Evolutionary conservation across 2,329 filamentous ascomycete species (phyloP).

Genomic region (Microcyclospora tardicrescens): DNA sequence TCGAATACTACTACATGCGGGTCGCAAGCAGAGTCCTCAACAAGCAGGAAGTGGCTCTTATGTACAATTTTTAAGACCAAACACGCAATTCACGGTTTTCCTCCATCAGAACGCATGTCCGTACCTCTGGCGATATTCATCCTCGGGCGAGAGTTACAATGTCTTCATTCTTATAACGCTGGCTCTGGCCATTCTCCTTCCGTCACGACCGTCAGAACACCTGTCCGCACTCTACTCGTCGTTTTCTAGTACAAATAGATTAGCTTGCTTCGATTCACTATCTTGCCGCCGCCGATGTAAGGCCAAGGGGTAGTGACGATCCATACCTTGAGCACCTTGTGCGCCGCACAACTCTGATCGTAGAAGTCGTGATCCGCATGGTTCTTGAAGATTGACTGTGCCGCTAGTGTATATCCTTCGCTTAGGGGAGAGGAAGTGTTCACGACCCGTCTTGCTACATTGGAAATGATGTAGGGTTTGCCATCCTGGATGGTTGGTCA

Average conservation of each 20-base stretch:
- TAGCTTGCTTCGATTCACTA: not conserved
- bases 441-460: conserved; percentile 12
- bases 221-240: conserved; percentile 14
- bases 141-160: too few species aligned
- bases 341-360: conserved; percentile 46
- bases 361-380: conserved; percentile 58
- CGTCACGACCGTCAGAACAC: conserved; percentile 17
- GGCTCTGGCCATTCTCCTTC: conserved; percentile 19
- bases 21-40: too few species aligned
- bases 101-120: not conserved
- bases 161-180: too few species aligned
- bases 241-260: conserved; percentile 9
- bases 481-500: conserved; percentile 40
- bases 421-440: conserved; percentile 33
- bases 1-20: too few species aligned
- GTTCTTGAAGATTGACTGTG: conserved; percentile 50
- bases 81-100: too few species aligned
- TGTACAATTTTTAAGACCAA: too few species aligned
- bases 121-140: not conserved
- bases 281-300: not conserved
- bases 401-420: conserved; percentile 53
- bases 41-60: too few species aligned
- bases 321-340: conserved; percentile 36
- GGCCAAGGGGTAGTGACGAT: not conserved
- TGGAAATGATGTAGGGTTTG: conserved; percentile 53